Evolutionary conservation across 805 yeast species (phyloP), one percentile per base, ranked within the genome.

Genomic region (Clavispora fructus): DNA sequence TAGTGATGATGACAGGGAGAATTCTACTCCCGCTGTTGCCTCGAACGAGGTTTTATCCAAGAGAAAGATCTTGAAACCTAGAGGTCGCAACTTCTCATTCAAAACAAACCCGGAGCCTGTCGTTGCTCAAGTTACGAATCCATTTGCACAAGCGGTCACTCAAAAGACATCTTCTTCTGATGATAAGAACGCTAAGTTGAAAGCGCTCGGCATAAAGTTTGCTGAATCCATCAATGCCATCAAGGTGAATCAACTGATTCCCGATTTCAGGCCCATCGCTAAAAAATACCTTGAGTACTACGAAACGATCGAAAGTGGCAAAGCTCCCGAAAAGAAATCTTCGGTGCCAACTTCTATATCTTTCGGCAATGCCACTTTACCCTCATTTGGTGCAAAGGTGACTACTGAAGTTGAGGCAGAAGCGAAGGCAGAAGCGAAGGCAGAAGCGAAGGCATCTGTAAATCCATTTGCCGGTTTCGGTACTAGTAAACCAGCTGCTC

Each of bases 11-110:
- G 75, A 70, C 14, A 78, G 70, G 6, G 71, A 66, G 8, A 71
- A 54, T 12, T 41, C 44, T 9, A 52, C 48, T 7, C 51, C 60
- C 32, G 68, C 73, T 30, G 48, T 56, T n/a, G 46, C 95, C 0
- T 73, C 86, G 1, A 71, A 77, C 3, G 80, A 74, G 6, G 82
- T 79, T 6, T 63, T 89, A 76, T 78, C 89, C 26, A 74, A 68
- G 46, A 73, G 97, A 57, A 85, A 81, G 68, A 85, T 87, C 47
- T 76, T 87, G 26, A 71, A 76, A 57, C 85, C 85, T 13, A 75
- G 74, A 59, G 59, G 62, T 10, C 45, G 44, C 38, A 38, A 17
- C 25, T 53, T 48, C 37, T 35, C 44, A 19, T 43, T 49, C 40
- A 17, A 43, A 17, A 17, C 37, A 16, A 39, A 39, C 32, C 28